phyloP scores from a whole-genome alignment of 345 rosid genomes.

The Populus alba region DNA sequence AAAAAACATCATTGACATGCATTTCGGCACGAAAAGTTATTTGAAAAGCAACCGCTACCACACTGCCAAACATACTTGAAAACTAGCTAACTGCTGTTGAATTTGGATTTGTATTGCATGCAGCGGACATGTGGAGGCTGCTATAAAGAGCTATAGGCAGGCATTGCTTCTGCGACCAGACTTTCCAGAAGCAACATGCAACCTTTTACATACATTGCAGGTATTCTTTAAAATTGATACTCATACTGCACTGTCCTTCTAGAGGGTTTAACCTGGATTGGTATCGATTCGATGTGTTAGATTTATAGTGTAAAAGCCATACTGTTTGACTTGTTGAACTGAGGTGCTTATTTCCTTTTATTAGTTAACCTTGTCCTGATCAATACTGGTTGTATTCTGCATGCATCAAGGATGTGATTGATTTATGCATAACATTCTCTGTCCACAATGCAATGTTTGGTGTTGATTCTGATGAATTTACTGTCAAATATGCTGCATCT shows the following conservation, averaged over 20 bases:
- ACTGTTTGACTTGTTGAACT: not conserved
- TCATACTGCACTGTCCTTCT: not conserved
- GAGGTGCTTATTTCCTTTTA: not conserved
- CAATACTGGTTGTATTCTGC: not conserved
- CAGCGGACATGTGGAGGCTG: constrained; percentile 94
- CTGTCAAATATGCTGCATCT: not conserved
- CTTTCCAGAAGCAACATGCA: constrained; percentile 98
- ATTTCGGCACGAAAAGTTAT: too few species aligned
- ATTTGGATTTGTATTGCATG: constrained; percentile 12
- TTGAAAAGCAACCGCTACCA: too few species aligned
- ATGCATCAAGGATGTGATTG: not conserved
- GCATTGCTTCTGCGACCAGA: constrained; percentile 80
- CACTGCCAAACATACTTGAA: too few species aligned
- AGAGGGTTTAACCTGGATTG: not conserved
- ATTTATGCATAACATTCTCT: not conserved
- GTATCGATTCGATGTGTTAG: not conserved
- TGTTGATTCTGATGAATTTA: not conserved
- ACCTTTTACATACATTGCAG: constrained; percentile 91
- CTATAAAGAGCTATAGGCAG: constrained; percentile 86
- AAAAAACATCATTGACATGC: too few species aligned
- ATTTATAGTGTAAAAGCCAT: not conserved
- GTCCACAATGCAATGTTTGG: not conserved
- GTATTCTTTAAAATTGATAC: constrained; percentile 30
- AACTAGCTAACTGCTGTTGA: not conserved
- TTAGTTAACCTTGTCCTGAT: not conserved